These are phyloP conservation scores for Tolypocladium pustulatum DNA, from an alignment of 2,329 filamentous ascomycete species.

Conservation along the genomic window DNA sequence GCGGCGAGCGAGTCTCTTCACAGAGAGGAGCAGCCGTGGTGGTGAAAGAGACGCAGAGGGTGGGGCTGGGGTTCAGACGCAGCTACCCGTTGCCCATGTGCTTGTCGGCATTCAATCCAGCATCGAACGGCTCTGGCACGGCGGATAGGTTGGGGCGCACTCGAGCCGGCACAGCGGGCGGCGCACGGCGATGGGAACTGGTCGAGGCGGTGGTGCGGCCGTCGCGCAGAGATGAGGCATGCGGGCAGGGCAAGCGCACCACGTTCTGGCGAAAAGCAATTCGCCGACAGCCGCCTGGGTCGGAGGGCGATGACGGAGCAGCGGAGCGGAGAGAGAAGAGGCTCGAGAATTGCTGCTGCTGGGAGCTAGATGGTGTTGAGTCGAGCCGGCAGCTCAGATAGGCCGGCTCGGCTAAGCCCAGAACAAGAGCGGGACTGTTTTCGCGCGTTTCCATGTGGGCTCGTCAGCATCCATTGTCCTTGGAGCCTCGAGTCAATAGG, in stretches of 20 bases:
- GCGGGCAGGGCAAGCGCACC: constrained; percentile 12
- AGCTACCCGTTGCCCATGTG: constrained; percentile 14
- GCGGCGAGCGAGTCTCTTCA: not conserved
- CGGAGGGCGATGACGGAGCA: not conserved
- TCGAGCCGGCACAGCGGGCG: constrained; percentile 4
- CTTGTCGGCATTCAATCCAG: constrained; percentile 6
- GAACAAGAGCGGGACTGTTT: not conserved
- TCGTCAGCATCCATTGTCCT: not conserved
- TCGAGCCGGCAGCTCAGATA: not conserved
- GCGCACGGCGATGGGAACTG: constrained; percentile 3
- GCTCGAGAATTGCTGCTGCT: not conserved
- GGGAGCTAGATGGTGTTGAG: not conserved
- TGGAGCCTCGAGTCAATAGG: not conserved
- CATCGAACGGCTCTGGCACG: constrained; percentile 3
- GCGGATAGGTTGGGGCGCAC: constrained; percentile 3
- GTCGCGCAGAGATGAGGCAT: constrained; percentile 25
- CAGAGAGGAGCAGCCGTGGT: not conserved
- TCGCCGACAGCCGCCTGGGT: constrained; percentile 2
- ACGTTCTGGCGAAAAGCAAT: constrained; percentile 1
- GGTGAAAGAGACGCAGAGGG: not conserved
- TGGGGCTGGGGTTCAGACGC: constrained; percentile 7
- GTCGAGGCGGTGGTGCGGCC: constrained; percentile 7
- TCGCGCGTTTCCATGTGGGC: not conserved
- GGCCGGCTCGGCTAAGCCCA: not conserved
- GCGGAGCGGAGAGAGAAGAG: not conserved